Base-by-base conservation (phyloP, 1,139 yeast genomes). In the Kurtzmaniella quercitrusa region DNA sequence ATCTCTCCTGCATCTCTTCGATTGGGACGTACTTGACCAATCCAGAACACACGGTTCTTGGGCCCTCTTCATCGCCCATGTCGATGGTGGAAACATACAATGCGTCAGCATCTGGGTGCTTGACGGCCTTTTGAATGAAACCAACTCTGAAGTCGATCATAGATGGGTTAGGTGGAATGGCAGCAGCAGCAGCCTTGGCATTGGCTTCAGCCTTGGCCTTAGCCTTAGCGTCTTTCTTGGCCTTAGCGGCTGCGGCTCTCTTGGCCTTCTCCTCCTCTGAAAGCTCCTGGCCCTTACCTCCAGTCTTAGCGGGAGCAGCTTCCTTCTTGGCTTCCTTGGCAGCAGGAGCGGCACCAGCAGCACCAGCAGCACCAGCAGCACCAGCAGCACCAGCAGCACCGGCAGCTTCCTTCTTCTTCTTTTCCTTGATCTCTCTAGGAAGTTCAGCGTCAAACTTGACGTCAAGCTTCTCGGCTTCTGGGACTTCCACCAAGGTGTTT, bases 11-110 rank as follows among this genome's bases (percentile, higher is more conserved):
- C 67, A 82, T 61, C 12, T 72, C 66, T 41, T 72, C 78, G 38
- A 65, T 56, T 3, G 81, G 70, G 24, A 81, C 57, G 49, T 68
- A 68, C 40, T 73, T 74, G 39, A 79, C 85, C 31, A 82, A 64
- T 23, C 98, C 99, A 14, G 96, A 88, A 73, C 98, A 94, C 43
- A 94, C 96, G 40, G 97, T 94, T 75, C 99, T 83, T 61, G 98
- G 98, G 48, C 95, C 96, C 59, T 87, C 95, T 53, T 75, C 91
- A 59, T 93, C 98, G 52, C 98, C 99, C 77, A 89, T 84, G 52
- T 94, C 90, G 58, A 94, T 93, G 44, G 98, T 93, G 29, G 98
- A 91, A 49, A 93, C 95, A 64, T 94, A 94, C 58, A 94, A 76
- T 3, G 96, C 77, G 67, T 94, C 99, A 34, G 98, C 99, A 63